Evolutionary conservation across 371 early-diverging fungal species (phyloP).

Genomic region (Phascolomyces articulosus): DNA sequence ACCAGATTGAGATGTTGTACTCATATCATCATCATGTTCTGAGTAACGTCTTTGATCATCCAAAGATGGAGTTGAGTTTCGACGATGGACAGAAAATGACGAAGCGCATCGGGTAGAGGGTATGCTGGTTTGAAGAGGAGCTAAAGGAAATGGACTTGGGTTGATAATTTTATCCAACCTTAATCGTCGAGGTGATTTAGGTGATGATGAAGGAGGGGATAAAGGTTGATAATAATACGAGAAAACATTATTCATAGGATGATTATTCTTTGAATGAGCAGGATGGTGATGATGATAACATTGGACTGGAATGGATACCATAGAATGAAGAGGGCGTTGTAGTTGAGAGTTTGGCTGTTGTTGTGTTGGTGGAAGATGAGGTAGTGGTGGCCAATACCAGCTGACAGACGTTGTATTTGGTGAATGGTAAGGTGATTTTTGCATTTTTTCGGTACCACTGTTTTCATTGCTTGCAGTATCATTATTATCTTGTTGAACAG

Average conservation of each 20-base stretch:
- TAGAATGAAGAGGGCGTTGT: background rate
- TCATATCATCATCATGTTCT: background rate
- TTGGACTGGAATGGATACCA: background rate
- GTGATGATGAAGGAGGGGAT: background rate
- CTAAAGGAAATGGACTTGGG: no score
- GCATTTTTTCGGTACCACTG: background rate
- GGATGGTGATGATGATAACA: background rate
- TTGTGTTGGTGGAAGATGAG: background rate
- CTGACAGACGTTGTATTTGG: background rate
- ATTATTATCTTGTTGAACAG: slow-evolving; percentile 4
- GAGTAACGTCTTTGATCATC: background rate
- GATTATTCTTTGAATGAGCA: no score
- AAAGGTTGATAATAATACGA: background rate
- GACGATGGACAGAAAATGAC: slow-evolving; percentile 9
- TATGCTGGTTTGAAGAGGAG: background rate
- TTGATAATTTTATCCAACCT: background rate
- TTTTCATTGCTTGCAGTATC: background rate
- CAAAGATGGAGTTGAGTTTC: background rate
- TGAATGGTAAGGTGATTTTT: slow-evolving; percentile 7
- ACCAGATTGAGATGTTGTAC: background rate
- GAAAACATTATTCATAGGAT: background rate
- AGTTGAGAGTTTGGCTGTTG: no score
- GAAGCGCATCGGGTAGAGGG: background rate
- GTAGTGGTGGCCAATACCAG: slow-evolving; percentile 11
- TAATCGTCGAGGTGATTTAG: slow-evolving; percentile 1